A percentile compares a stretch with the other conserved stretches of the same genome.
Evolutionary conservation across 2,329 filamentous ascomycete species (phyloP).

Genomic region (Cordyceps militaris): DNA sequence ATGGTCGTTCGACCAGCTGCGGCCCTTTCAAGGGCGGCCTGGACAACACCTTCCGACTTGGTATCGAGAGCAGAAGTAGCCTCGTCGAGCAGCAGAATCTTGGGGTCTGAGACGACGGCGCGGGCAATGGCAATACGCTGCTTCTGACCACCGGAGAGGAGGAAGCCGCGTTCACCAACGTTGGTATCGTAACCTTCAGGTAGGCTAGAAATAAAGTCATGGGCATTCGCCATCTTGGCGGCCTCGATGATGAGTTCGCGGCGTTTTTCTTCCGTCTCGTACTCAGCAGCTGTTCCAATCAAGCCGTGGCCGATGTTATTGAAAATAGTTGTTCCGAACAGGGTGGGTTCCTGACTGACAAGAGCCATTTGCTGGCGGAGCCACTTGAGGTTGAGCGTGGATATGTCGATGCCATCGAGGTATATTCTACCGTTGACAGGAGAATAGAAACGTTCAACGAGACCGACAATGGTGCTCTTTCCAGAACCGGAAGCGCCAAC

Average conservation of each 20-base stretch:
- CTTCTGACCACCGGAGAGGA: slow-evolving; percentile 91
- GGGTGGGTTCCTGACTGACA: slow-evolving; percentile 85
- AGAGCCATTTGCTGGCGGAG: slow-evolving; percentile 85
- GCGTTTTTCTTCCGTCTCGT: slow-evolving; percentile 58
- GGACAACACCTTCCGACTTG: slow-evolving; percentile 88
- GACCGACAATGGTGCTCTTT: slow-evolving; percentile 88
- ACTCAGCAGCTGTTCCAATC: slow-evolving; percentile 73
- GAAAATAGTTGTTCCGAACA: slow-evolving; percentile 85
- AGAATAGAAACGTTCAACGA: slow-evolving; percentile 91
- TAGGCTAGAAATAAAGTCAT: slow-evolving; percentile 77
- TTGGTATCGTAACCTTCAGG: slow-evolving; percentile 89
- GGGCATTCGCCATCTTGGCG: slow-evolving; percentile 85
- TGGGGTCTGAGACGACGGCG: slow-evolving; percentile 84
- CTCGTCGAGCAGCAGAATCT: slow-evolving; percentile 88
- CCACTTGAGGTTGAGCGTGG: slow-evolving; percentile 79
- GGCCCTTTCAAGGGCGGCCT: slow-evolving; percentile 83
- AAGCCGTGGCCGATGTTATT: slow-evolving; percentile 87
- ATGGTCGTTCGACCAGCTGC: slow-evolving; percentile 86
- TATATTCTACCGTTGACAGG: slow-evolving; percentile 73
- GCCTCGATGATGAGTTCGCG: slow-evolving; percentile 68
- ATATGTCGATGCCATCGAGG: slow-evolving; percentile 77
- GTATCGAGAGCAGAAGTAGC: slow-evolving; percentile 92
- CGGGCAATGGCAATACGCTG: slow-evolving; percentile 93
- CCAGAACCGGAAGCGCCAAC: slow-evolving; percentile 92
- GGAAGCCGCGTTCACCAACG: slow-evolving; percentile 89